Evolutionary conservation across 495 filamentous ascomycete species (phyloP), one percentile per base, ranked within the genome.

Genomic region (Aspergillus indologenus): DNA sequence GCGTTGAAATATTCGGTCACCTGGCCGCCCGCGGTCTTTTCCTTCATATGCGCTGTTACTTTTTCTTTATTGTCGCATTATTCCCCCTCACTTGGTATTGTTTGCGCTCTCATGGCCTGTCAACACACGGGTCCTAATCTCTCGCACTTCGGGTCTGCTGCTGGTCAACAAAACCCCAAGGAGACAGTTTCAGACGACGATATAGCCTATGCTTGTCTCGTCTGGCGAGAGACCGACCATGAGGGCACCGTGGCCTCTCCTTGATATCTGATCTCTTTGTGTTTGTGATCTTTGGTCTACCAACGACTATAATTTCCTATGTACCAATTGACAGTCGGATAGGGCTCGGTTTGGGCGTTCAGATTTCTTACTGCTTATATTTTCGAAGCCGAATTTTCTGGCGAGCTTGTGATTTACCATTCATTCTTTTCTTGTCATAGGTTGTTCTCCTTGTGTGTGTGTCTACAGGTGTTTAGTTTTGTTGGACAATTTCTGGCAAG

Each of bases 331-430:
- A 46, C 26, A 53, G 34, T 40, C 19, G 19, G 45, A 47, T 46
- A 51, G 60, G 42, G 29, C 53, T 56, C 29, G 59, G 54, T 50
- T 61, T 57, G 57, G 64, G 54, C 46, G 57, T 56, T 58, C 54
- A 9, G 46, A 44, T 51, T 58, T 22, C 47, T 46, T 11, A 6
- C 9, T 19, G 9, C 21, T 65, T 40, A 45, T 43, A 34, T 51
- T 29, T 9, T 29, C 4, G 26, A 29, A 29, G 26, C 3, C 9
- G 3, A 29, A 4, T 29, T 47, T 58, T 45, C 49, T 58, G 24
- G 45, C 54, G 47, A 53, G 29, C 29, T 58, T 59, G 58, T 61
- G 47, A 58, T 56, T 64, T 56, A 52, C 31, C 29, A n/a, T 49
- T 19, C 31, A 42, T 49, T 58, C 58, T 26, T 61, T 42, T 12